phyloP scores from a whole-genome alignment of 192 early-diverging fungal species.

The Coemansia sp. region DNA sequence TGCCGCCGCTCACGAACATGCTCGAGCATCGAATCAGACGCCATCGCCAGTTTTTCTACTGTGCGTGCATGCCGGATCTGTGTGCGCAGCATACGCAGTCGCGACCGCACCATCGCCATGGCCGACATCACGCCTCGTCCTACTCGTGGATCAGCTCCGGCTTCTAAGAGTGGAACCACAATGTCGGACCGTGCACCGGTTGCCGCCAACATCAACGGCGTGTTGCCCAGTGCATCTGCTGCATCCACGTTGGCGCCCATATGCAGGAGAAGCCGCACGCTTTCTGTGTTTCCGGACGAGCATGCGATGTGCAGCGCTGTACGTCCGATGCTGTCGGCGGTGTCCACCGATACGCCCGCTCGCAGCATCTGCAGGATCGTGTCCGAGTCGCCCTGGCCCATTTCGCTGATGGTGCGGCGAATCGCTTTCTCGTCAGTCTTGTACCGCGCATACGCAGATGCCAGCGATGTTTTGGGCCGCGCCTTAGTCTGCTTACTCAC shows the following conservation, averaged over 20 bases:
- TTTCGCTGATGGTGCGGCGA: conserved; percentile 11
- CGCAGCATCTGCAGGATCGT: conserved; percentile 23
- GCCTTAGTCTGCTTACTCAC: neutral
- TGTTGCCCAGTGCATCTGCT: conserved; percentile 40
- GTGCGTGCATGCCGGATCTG: conserved; percentile 25
- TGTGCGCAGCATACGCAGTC: conserved; percentile 32
- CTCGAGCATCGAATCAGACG: neutral
- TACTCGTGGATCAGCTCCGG: conserved; percentile 41
- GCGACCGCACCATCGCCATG: conserved; percentile 43
- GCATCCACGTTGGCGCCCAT: conserved; percentile 44
- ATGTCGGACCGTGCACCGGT: conserved; percentile 28
- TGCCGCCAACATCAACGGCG: conserved; percentile 45
- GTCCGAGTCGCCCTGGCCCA: conserved; percentile 38
- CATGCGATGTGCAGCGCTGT: conserved; percentile 49
- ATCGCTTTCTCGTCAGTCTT: conserved; percentile 16
- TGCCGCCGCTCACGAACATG: conserved; percentile 20
- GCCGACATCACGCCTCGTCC: conserved; percentile 32
- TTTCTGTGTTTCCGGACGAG: conserved; percentile 26
- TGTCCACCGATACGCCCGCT: conserved; percentile 17
- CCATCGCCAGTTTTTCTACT: conserved; percentile 14
- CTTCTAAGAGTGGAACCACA: conserved; percentile 33
- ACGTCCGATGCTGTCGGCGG: conserved; percentile 24
- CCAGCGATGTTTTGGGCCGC: conserved; percentile 8
- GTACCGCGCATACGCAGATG: conserved; percentile 7
- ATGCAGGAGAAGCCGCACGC: conserved; percentile 29